Conservation (phyloP, 371 early-diverging fungal genomes). For the Mortierella sp. region DNA sequence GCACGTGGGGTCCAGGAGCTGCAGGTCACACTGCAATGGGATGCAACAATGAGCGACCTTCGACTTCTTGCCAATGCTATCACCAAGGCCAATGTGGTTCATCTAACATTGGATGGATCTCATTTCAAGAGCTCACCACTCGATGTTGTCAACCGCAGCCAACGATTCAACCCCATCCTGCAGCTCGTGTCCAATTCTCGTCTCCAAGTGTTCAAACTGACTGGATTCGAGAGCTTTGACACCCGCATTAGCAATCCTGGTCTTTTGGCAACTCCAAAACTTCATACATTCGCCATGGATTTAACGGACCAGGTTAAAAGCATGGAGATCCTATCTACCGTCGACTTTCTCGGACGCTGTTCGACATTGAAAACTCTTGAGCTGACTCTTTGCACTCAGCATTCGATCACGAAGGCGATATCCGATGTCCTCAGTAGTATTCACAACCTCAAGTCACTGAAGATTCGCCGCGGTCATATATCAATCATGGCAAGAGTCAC, state of each 20-base stretch:
- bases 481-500: not conserved
- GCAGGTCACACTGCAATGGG: constrained; percentile 6
- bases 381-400: no score
- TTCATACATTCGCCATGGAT: no score
- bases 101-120: not conserved
- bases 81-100: constrained; percentile 2
- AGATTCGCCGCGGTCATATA: not conserved
- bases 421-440: no score
- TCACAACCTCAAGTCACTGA: no score
- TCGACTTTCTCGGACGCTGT: no score
- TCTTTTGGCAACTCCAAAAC: no score
- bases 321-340: no score
- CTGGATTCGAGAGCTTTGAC: not conserved
- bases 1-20: constrained; percentile 1
- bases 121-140: not conserved
- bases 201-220: not conserved
- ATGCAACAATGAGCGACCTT: constrained; percentile 8
- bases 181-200: constrained; percentile 5
- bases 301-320: no score
- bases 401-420: no score
- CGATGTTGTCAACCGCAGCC: constrained; percentile 6
- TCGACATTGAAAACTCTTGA: no score
- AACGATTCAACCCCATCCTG: constrained; percentile 9
- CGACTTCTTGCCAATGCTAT: not conserved
- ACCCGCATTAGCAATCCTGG: constrained; percentile 2